Evolutionary conservation across 1,284 basidiomycete genomes (phyloP), one percentile per base, ranked within the genome.

Genomic region (Puccinia triticina): DNA sequence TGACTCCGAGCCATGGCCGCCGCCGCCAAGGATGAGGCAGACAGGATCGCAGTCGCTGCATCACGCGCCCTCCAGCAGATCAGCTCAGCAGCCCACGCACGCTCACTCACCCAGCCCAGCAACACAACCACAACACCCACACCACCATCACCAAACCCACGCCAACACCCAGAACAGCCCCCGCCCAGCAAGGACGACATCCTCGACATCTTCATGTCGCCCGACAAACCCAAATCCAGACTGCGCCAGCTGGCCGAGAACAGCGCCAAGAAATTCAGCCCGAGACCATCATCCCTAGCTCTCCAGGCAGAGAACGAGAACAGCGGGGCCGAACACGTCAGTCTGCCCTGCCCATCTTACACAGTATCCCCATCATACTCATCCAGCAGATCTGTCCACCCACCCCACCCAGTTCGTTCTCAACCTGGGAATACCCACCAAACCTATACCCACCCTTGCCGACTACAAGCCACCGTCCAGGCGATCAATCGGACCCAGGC

Each of bases 191-290:
- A 59, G 26, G 50, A 57, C 16, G 48, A 67, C 12, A 79, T 79
- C 50, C n/a, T 79, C 2, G 71, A 82, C 40, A 34, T 82, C 26
- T 66, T 82, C 43, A 64, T 82, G 40, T 74, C 71, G 1, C 46
- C 72, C 21, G 48, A 64, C 5, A 73, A 73, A 53, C 79, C 79
- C 7, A 82, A 82, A 32, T 82, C 79, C 50, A 66, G 48, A 53
- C 64, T 82, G 67, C n/a, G 79, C 46, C 79, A 75, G 55, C 46
- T 66, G 32, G 79, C 79, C 16, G 53, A 82, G 40, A 82, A 67
- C n/a, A 75, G 72, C 37, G 72, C 71, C 23, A 73, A 53, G 37
- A 82, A 82, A 21, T 64, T 46, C 32, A 59, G 43, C 53, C 12
- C 37, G 1, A 72, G n/a, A 23, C n/a, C 29, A 29, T 12, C 23